A percentile compares a stretch with the other conserved stretches of the same genome.
phyloP scores from a whole-genome alignment of 2,329 filamentous ascomycete species.

The Fusarium buxicola region DNA sequence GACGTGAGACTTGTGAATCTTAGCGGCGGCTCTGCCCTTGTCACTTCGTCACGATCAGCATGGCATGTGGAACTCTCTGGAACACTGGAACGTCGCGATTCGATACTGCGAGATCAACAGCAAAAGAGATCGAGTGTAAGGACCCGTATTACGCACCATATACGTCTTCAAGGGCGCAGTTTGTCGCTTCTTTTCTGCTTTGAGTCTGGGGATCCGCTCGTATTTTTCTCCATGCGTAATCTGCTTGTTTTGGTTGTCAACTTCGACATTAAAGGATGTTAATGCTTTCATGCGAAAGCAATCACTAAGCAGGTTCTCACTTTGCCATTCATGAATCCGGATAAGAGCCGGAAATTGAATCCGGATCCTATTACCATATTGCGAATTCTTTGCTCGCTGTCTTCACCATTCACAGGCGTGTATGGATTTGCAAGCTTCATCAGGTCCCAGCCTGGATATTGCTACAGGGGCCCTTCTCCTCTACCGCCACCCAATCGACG shows the following conservation, averaged over 20 bases:
- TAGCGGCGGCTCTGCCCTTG: slow-evolving; percentile 39
- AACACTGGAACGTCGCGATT: slow-evolving; percentile 25
- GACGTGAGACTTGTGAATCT: slow-evolving; percentile 15
- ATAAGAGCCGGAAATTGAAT: slow-evolving; percentile 2
- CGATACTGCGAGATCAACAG: slow-evolving; percentile 4
- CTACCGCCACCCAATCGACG: slow-evolving; percentile 32
- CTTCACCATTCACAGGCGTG: slow-evolving; percentile 16
- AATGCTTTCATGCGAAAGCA: slow-evolving; percentile 3
- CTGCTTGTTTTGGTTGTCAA: slow-evolving; percentile 1
- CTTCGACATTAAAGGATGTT: neutral
- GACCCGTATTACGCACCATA: slow-evolving; percentile 15
- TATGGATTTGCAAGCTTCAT: slow-evolving; percentile 23
- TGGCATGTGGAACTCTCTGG: slow-evolving; percentile 35
- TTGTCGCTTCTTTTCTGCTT: slow-evolving; percentile 14
- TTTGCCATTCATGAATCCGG: slow-evolving; percentile 8
- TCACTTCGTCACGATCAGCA: slow-evolving; percentile 35
- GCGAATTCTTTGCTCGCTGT: slow-evolving; percentile 3
- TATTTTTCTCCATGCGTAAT: slow-evolving; percentile 13
- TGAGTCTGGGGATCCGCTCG: slow-evolving; percentile 26
- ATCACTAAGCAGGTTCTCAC: slow-evolving; percentile 3
- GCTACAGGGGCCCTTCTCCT: slow-evolving; percentile 35
- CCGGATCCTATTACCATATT: slow-evolving; percentile 3
- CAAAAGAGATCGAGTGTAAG: slow-evolving; percentile 21
- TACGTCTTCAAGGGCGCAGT: slow-evolving; percentile 8
- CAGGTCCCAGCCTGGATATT: slow-evolving; percentile 28